Evolutionary conservation across 1,139 yeast species (phyloP).

Genomic region (Debaryomyces sp.): DNA sequence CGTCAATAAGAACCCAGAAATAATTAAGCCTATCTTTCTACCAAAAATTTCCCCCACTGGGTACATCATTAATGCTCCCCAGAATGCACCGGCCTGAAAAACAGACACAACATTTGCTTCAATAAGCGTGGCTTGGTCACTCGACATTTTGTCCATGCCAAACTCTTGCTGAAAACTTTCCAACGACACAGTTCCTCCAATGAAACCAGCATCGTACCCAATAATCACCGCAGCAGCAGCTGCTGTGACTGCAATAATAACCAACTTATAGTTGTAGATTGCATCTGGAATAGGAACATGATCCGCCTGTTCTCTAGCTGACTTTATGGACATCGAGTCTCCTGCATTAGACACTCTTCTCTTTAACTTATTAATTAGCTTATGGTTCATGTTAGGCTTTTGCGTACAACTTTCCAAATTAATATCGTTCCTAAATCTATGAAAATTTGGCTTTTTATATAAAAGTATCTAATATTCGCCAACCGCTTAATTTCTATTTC

Average conservation of each 20-base stretch:
- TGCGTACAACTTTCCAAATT: not conserved
- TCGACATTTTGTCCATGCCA: conserved; percentile 23
- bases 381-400: not conserved
- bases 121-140: conserved; percentile 15
- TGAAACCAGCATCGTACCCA: conserved; percentile 40
- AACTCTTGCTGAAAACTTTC: conserved; percentile 30
- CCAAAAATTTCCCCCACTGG: conserved; percentile 32
- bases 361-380: conserved; percentile 6
- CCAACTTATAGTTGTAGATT: conserved; percentile 23
- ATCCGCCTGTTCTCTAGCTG: conserved; percentile 13
- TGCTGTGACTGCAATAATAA: conserved; percentile 27
- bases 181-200: conserved; percentile 37
- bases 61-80: conserved; percentile 31
- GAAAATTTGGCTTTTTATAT: not conserved
- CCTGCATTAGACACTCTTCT: conserved; percentile 11
- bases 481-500: not conserved
- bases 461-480: not conserved
- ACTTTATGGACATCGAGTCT: conserved; percentile 16
- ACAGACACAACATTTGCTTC: conserved; percentile 35
- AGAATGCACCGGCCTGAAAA: conserved; percentile 40
- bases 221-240: conserved; percentile 36
- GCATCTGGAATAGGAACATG: conserved; percentile 22
- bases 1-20: conserved; percentile 37
- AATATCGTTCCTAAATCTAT: not conserved
- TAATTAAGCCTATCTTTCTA: conserved; percentile 26